phyloP scores from a whole-genome alignment of 208 protist species.

The Trypanosomatidae sp. region DNA sequence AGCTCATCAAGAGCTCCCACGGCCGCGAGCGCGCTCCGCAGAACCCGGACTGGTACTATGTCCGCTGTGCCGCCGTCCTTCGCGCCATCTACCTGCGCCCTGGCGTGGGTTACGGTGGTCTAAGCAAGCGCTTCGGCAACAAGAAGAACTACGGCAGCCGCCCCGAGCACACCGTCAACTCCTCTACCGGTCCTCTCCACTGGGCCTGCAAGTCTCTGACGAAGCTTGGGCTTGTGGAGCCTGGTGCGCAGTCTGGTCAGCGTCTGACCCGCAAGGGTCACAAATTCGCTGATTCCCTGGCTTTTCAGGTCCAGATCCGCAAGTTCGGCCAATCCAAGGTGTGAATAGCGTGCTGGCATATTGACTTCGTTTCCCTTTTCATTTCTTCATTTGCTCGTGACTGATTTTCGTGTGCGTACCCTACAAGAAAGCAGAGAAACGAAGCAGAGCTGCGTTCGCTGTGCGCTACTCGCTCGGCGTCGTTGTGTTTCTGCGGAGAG shows the following conservation, averaged over 20 bases:
- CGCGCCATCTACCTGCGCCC: slow-evolving; percentile 97
- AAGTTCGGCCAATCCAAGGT: slow-evolving; percentile 21
- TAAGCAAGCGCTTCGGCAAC: slow-evolving; percentile 94
- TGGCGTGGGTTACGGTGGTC: slow-evolving; percentile 92
- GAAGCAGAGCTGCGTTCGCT: not conserved
- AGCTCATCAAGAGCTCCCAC: slow-evolving; percentile 97
- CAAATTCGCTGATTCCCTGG: slow-evolving; percentile 95
- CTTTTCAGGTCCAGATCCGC: slow-evolving; percentile 37
- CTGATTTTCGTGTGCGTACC: not conserved
- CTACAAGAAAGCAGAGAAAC: not conserved
- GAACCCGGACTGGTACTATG: slow-evolving; percentile 99
- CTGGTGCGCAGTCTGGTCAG: slow-evolving; percentile 81
- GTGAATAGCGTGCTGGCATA: slow-evolving; percentile 8
- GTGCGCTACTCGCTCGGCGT: not conserved
- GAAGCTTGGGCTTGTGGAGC: slow-evolving; percentile 92
- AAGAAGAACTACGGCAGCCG: slow-evolving; percentile 90
- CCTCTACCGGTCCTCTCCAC: slow-evolving; percentile 91
- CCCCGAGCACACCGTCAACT: slow-evolving; percentile 86
- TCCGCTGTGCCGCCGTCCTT: slow-evolving; percentile 96
- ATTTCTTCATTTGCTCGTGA: not conserved
- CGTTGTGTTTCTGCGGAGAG: too few species aligned
- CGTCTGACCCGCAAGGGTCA: slow-evolving; percentile 93
- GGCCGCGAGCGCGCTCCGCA: slow-evolving; percentile 96
- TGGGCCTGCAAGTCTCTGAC: slow-evolving; percentile 95
- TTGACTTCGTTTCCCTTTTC: slow-evolving; percentile 7